A percentile compares a stretch with the other conserved stretches of the same genome.
These are phyloP conservation scores for Oenanthe sinensis DNA, from an alignment of 129 eudicot genomes.

Conservation along the genomic window DNA sequence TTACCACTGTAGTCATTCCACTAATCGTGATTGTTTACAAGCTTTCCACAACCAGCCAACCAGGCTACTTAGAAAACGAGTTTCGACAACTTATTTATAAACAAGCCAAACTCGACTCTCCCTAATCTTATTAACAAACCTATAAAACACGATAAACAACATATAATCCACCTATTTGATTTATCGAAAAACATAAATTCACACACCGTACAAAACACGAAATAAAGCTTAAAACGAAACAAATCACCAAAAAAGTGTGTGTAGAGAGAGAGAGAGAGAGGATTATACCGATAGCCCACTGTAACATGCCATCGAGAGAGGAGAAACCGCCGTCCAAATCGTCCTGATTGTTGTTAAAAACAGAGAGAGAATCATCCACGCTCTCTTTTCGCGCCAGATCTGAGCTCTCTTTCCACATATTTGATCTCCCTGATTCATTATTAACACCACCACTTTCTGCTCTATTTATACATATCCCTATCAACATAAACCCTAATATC, in stretches of 20 bases:
- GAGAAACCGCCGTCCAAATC: slow-evolving; percentile 87
- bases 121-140: background rate
- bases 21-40: background rate
- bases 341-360: slow-evolving; percentile 34
- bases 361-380: slow-evolving; percentile 26
- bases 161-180: too few species aligned
- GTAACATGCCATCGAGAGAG: slow-evolving; percentile 86
- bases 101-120: background rate
- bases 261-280: slow-evolving; percentile 19
- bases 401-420: slow-evolving; percentile 45
- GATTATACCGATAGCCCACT: slow-evolving; percentile 82
- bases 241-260: background rate
- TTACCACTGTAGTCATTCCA: too few species aligned
- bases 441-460: background rate
- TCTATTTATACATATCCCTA: background rate
- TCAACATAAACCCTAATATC: background rate
- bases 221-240: background rate
- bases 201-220: background rate
- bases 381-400: slow-evolving; percentile 30
- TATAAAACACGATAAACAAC: too few species aligned
- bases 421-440: background rate
- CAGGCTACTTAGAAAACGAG: too few species aligned
- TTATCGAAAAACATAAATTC: background rate
- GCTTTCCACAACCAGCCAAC: too few species aligned
- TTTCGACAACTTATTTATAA: background rate